A percentile compares a stretch with the other conserved stretches of the same genome.
These are phyloP conservation scores for Umbelopsis vinacea DNA, from an alignment of 192 early-diverging fungal species.

Conservation along the genomic window DNA sequence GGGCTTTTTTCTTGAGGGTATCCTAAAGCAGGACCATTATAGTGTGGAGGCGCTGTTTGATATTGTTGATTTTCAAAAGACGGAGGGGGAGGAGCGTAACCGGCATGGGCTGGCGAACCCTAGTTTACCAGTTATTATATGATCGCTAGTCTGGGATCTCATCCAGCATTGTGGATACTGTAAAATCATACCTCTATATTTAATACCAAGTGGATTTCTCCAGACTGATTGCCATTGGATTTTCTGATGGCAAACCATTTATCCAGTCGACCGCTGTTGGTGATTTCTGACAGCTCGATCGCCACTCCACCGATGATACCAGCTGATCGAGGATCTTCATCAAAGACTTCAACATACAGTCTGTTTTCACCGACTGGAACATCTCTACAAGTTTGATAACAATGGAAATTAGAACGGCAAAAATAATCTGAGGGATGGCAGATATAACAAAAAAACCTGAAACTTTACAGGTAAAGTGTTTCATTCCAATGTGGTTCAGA, in stretches of 20 bases:
- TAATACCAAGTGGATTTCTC: conserved; percentile 16
- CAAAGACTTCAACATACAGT: conserved; percentile 39
- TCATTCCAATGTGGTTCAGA: conserved; percentile 35
- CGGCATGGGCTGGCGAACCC: neutral
- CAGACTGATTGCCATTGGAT: conserved; percentile 17
- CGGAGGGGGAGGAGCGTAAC: conserved; percentile 10
- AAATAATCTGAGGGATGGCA: neutral
- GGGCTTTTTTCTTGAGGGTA: conserved; percentile 19
- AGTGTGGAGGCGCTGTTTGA: conserved; percentile 15
- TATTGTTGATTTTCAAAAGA: neutral
- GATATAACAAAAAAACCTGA: neutral
- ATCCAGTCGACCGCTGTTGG: conserved; percentile 2
- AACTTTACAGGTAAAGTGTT: conserved; percentile 32
- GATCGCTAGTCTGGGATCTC: neutral
- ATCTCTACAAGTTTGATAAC: conserved; percentile 22
- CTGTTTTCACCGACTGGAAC: conserved; percentile 22
- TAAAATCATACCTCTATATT: conserved; percentile 11
- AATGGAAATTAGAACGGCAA: neutral
- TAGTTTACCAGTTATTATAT: neutral
- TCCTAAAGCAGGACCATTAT: neutral
- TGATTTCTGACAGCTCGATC: conserved; percentile 18
- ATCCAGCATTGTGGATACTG: neutral
- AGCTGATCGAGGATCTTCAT: conserved; percentile 30
- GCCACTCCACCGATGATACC: conserved; percentile 29
- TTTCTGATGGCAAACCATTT: conserved; percentile 19